These are phyloP conservation scores for Suhomyces pyralidae DNA, from an alignment of 805 yeast genomes.

Conservation along the genomic window DNA sequence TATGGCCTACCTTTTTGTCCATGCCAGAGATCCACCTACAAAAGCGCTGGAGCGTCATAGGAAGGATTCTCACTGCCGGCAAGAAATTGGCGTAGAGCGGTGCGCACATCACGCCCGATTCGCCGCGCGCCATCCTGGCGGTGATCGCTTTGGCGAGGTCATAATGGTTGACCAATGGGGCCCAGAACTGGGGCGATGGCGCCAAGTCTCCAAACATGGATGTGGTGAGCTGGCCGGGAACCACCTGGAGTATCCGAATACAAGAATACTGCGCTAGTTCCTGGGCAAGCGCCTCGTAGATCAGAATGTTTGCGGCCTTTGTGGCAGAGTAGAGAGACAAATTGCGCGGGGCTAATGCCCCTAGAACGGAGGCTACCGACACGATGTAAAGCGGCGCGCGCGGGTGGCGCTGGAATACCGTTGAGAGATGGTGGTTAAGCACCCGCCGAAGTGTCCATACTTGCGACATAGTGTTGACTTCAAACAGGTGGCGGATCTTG, in stretches of 20 bases:
- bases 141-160: constrained; percentile 36
- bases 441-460: constrained; percentile 22
- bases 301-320: constrained; percentile 43
- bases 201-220: constrained; percentile 48
- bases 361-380: constrained; percentile 46
- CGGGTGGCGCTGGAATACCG: background rate
- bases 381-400: constrained; percentile 31
- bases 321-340: constrained; percentile 49
- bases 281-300: constrained; percentile 44
- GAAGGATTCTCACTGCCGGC: constrained; percentile 42
- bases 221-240: constrained; percentile 52
- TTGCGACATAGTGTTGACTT: constrained; percentile 32
- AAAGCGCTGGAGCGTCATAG: constrained; percentile 34
- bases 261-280: constrained; percentile 28
- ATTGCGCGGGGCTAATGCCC: constrained; percentile 46
- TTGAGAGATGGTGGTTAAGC: constrained; percentile 17
- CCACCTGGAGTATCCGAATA: constrained; percentile 36
- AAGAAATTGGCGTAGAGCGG: constrained; percentile 49
- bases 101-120: constrained; percentile 39
- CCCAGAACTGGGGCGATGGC: constrained; percentile 41
- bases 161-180: constrained; percentile 44
- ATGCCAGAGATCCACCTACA: constrained; percentile 36
- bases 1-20: no score
- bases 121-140: constrained; percentile 33
- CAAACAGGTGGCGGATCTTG: constrained; percentile 23